Conservation (phyloP, 768 basidiomycete species). For the Leucosporidium yakuticum region DNA sequence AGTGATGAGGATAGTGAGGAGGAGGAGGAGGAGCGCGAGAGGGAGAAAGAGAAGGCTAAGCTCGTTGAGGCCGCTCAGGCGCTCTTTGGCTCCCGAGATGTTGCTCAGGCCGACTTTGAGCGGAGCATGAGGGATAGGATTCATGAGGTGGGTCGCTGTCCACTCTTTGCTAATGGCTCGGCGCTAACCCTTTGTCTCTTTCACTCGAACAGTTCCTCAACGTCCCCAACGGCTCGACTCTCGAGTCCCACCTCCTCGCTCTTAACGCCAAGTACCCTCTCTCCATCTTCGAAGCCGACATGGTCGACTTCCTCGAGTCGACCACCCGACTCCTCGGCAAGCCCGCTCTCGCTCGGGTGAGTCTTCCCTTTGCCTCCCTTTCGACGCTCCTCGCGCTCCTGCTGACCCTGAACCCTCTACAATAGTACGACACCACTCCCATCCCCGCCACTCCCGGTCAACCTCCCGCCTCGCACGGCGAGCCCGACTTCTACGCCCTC, state of each 20-base stretch:
- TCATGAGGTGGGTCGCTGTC: constrained; percentile 50
- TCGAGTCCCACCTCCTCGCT: constrained; percentile 13
- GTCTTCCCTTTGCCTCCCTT: not conserved
- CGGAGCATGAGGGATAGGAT: constrained; percentile 67
- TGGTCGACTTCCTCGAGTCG: constrained; percentile 31
- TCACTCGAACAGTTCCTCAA: constrained; percentile 26
- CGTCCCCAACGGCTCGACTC: constrained; percentile 10
- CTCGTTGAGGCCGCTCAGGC: constrained; percentile 21
- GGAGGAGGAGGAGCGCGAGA: constrained; percentile 41
- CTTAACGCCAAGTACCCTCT: constrained; percentile 30
- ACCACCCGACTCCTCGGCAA: constrained; percentile 10
- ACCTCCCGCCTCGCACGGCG: not conserved
- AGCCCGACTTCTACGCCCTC: constrained; percentile 13
- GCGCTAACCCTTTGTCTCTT: not conserved
- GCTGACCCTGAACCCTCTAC: not conserved
- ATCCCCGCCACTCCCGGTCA: not conserved
- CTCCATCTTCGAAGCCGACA: constrained; percentile 23
- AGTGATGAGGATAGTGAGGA: constrained; percentile 15
- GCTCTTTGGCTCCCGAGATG: constrained; percentile 34
- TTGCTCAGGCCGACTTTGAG: constrained; percentile 64
- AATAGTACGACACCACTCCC: constrained; percentile 1
- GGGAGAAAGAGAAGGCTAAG: constrained; percentile 45
- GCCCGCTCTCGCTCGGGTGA: constrained; percentile 28
- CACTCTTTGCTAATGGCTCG: too few species aligned
- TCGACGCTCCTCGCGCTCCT: not conserved